Evolutionary conservation across 345 rosid genomes (phyloP).

Genomic region (Melaleuca quinquenervia): DNA sequence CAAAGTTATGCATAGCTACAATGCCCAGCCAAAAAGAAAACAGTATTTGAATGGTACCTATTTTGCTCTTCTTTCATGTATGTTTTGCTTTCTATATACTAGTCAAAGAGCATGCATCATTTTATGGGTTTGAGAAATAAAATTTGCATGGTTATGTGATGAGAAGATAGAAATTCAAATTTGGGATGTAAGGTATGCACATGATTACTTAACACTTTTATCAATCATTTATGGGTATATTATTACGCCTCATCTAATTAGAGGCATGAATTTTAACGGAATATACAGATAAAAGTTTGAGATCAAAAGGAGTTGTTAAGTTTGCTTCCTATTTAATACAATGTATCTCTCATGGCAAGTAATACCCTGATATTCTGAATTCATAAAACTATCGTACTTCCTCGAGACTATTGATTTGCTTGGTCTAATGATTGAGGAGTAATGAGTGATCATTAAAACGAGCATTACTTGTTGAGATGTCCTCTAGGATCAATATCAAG

Average conservation of each 20-base stretch:
- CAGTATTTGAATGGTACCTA: neutral
- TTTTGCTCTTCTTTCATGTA: neutral
- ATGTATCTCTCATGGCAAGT: neutral
- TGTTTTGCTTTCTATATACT: neutral
- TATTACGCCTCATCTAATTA: neutral
- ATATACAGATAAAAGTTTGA: neutral
- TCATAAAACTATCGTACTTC: neutral
- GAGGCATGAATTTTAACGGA: neutral
- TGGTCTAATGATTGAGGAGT: neutral
- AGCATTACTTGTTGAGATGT: neutral
- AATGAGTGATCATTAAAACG: neutral
- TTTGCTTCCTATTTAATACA: neutral
- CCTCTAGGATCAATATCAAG: neutral
- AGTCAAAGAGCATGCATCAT: neutral
- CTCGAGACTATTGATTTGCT: neutral
- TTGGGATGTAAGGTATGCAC: neutral
- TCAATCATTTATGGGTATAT: neutral
- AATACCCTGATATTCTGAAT: neutral
- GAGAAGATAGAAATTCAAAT: neutral
- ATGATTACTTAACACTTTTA: neutral
- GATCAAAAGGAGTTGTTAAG: neutral
- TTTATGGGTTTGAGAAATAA: neutral
- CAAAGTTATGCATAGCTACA: neutral
- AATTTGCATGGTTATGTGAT: neutral
- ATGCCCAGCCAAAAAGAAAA: neutral